Evolutionary conservation across 192 early-diverging fungal genomes (phyloP).

Genomic region (Entomortierella parvispora): DNA sequence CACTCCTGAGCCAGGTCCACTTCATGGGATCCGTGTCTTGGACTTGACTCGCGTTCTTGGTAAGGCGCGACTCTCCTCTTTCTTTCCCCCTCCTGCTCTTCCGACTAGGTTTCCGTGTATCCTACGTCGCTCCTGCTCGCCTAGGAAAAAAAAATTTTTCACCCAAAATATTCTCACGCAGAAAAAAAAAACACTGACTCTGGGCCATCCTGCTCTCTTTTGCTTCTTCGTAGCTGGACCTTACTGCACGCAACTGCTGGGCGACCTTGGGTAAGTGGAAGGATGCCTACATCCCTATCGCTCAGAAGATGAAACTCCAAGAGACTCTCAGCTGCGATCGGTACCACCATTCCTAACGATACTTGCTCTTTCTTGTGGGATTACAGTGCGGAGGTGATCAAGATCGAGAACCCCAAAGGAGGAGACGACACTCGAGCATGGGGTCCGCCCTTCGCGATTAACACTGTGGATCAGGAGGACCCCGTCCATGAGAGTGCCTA

Average conservation of each 20-base stretch:
- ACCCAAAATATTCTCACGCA: neutral
- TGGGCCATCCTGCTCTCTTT: conserved; percentile 5
- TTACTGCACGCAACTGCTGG: conserved; percentile 82
- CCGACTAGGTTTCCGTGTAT: neutral
- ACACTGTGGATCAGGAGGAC: conserved; percentile 33
- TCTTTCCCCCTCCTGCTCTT: too few species aligned
- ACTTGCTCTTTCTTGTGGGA: neutral
- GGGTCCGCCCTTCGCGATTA: conserved; percentile 76
- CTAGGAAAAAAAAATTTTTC: neutral
- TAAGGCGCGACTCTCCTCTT: too few species aligned
- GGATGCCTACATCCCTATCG: too few species aligned
- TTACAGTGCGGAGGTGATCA: conserved; percentile 85
- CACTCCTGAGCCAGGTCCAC: conserved; percentile 59
- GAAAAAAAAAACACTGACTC: too few species aligned
- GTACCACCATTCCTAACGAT: neutral
- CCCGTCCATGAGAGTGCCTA: conserved; percentile 80
- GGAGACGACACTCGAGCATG: conserved; percentile 93
- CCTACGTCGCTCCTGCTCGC: neutral
- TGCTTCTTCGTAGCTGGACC: conserved; percentile 66
- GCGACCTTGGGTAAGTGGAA: conserved; percentile 77
- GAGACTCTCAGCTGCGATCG: neutral
- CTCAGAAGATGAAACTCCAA: too few species aligned
- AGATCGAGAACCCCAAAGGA: conserved; percentile 82
- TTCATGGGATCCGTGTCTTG: conserved; percentile 73
- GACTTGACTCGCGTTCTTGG: conserved; percentile 78